Percentiles rank a stretch among this genome's conserved stretches.
phyloP scores from a whole-genome alignment of 352 stramenopile genomes.

The Globisporangium recalcitrans region DNA sequence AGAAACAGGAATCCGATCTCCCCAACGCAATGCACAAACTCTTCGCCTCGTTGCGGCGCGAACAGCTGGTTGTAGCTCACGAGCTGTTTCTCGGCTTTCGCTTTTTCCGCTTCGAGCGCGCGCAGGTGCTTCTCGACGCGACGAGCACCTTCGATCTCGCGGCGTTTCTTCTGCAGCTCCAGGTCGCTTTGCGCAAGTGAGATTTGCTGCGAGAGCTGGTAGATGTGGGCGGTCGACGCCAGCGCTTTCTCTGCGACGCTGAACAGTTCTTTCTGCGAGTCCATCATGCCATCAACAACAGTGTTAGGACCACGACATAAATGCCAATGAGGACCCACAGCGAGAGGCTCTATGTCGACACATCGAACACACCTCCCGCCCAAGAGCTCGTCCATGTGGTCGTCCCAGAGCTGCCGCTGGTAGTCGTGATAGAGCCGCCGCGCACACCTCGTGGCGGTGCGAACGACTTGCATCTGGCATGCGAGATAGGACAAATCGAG shows the following conservation, averaged over 20 bases:
- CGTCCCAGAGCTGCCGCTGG: constrained; percentile 74
- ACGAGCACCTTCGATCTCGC: constrained; percentile 55
- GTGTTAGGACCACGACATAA: background rate
- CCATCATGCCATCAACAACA: background rate
- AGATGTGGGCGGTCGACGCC: constrained; percentile 39
- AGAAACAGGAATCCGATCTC: constrained; percentile 48
- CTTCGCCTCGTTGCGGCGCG: constrained; percentile 51
- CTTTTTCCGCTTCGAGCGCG: constrained; percentile 44
- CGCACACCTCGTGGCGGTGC: constrained; percentile 55
- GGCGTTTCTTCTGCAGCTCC: constrained; percentile 56
- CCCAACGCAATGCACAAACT: constrained; percentile 44
- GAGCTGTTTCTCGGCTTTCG: constrained; percentile 42
- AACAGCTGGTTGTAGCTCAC: constrained; percentile 61
- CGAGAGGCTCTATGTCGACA: background rate
- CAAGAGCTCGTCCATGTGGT: constrained; percentile 41
- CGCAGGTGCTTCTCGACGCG: constrained; percentile 56
- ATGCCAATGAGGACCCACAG: background rate
- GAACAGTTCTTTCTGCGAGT: constrained; percentile 22
- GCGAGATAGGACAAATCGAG: too few species aligned
- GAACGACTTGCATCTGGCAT: constrained; percentile 73
- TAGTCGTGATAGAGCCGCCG: constrained; percentile 70
- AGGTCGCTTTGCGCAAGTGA: constrained; percentile 30
- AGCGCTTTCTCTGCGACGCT: constrained; percentile 46
- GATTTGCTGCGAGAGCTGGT: constrained; percentile 37
- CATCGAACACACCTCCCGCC: constrained; percentile 22